Percentiles rank a stretch among this genome's conserved stretches.
phyloP scores from a whole-genome alignment of 2,329 filamentous ascomycete genomes.

The Colletotrichum sp. region DNA sequence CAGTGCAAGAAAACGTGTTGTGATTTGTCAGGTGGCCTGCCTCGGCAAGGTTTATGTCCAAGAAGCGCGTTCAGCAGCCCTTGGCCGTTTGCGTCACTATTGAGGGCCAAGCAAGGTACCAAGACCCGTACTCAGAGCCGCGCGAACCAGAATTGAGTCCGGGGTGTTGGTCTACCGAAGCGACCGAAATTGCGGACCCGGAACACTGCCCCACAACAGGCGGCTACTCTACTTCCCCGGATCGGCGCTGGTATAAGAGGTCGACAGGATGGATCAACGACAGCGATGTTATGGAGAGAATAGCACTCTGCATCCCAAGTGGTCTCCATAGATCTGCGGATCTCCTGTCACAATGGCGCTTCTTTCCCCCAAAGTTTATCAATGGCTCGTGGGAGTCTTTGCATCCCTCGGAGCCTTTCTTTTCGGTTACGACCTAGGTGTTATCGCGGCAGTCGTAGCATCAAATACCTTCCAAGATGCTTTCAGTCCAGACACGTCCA shows the following conservation, averaged over 20 bases:
- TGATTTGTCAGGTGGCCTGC: slow-evolving; percentile 4
- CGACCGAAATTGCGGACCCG: slow-evolving; percentile 7
- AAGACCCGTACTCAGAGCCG: not conserved
- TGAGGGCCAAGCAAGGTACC: not conserved
- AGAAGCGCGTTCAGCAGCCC: not conserved
- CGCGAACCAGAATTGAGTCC: not conserved
- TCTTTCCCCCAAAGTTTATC: slow-evolving; percentile 11
- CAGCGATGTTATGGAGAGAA: not conserved
- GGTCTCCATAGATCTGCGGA: not conserved
- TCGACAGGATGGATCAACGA: not conserved
- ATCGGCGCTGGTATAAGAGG: slow-evolving; percentile 5
- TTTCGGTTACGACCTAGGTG: slow-evolving; percentile 79
- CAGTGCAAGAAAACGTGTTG: not conserved
- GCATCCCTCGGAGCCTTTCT: slow-evolving; percentile 76
- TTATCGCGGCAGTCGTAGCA: slow-evolving; percentile 68
- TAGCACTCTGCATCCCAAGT: not conserved
- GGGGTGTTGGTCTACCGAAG: not conserved
- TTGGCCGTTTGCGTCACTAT: slow-evolving; percentile 8
- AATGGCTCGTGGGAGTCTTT: slow-evolving; percentile 69
- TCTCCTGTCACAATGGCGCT: not conserved
- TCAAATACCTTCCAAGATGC: slow-evolving; percentile 47
- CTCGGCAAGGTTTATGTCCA: not conserved
- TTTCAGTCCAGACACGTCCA: slow-evolving; percentile 50
- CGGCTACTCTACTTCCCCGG: not conserved
- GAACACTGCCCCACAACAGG: not conserved